Conservation (phyloP, 2,329 filamentous ascomycete species). For the Cordyceps javanica region DNA sequence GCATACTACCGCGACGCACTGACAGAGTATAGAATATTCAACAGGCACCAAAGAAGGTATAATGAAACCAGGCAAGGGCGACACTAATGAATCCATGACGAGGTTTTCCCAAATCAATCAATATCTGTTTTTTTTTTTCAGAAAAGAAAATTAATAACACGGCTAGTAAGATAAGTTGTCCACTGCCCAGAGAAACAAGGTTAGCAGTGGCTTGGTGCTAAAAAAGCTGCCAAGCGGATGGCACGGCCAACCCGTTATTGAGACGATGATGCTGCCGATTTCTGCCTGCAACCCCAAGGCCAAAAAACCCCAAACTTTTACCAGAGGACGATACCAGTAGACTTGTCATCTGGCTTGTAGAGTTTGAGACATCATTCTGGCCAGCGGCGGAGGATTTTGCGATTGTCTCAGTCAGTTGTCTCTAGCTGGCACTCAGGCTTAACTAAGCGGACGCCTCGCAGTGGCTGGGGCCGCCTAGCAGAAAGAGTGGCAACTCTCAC, state of each 20-base stretch:
- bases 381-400: neutral
- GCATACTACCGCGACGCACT: no score
- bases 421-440: constrained; percentile 3
- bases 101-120: no score
- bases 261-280: neutral
- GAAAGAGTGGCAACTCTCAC: constrained; percentile 1
- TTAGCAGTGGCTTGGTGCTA: neutral
- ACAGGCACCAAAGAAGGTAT: no score
- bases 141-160: no score
- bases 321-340: no score
- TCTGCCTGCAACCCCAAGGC: neutral
- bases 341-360: neutral
- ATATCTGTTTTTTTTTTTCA: no score
- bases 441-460: neutral
- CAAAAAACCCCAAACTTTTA: no score
- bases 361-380: constrained; percentile 5
- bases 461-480: neutral
- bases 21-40: no score
- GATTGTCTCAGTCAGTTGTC: constrained; percentile 8
- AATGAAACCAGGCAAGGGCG: no score
- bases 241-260: neutral
- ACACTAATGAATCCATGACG: no score
- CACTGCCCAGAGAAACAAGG: no score
- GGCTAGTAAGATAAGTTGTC: no score
- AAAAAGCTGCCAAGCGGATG: neutral